Base-by-base conservation (phyloP, 441 rosid species). In the Aquilaria agallochum region DNA sequence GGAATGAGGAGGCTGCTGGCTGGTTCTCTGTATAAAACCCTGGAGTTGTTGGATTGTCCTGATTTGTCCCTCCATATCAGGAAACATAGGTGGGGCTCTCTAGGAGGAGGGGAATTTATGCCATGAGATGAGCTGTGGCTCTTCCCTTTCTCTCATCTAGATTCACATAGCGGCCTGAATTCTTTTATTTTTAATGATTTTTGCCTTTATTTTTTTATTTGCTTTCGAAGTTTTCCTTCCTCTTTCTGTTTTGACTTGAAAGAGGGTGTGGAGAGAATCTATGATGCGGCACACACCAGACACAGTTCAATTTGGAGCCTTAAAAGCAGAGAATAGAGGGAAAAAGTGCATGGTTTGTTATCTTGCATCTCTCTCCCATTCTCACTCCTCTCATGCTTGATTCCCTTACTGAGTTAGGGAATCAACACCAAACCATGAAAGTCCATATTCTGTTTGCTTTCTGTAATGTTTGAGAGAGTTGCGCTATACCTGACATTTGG, bases 71-170 rank as follows among this genome's bases (percentile, higher is more conserved):
- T 79, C 97, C 93, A 81, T 87, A 84, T 82, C 92, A 67, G 94
- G 92, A 85, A 89, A 85, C 94, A 87, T 68, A 61, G 72, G 94
- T 84, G 89, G 95, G 96, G 89, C 67, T 73, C 72, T 69, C 82
- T 77, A 81, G 77, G 67, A 75, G 77, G 77, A 72, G 81, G 40
- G 82, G 95, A 91, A 94, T 91, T 87, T 91, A 87, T 87, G 94
- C 97, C 82, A 57, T 82, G 81, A 34, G n/a, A n/a, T n/a, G n/a
- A 81, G 83, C 81, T 79, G 83, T 84, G 78, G 56, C 83, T 72
- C 78, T 74, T 72, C 64, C 40, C 67, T 63, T 76, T 68, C 68
- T 68, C 42, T 50, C 66, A 31, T 74, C 64, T 56, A 66, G 62
- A 70, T 74, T 72, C 75, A 72, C 82, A 73, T 60, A 72, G 65